phyloP scores from a whole-genome alignment of 768 basidiomycete species.

The Tylopilus balloui region DNA sequence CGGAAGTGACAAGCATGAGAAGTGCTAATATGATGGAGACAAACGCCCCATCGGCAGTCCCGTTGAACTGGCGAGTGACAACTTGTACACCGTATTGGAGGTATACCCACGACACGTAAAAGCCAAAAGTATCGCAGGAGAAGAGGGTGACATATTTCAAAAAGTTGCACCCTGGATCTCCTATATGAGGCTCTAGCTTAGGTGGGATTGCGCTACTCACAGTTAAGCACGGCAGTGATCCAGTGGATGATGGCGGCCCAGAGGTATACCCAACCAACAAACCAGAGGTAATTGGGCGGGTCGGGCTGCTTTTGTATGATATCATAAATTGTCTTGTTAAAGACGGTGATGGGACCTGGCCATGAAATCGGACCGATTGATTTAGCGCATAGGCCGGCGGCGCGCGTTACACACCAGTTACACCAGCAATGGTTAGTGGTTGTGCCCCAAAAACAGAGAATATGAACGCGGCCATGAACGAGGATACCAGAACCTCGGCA shows the following conservation, averaged over 20 bases:
- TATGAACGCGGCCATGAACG: constrained; percentile 86
- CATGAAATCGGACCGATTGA: neutral
- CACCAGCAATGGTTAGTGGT: constrained; percentile 87
- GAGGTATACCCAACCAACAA: constrained; percentile 89
- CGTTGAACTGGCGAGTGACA: constrained; percentile 62
- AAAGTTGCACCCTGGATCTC: constrained; percentile 65
- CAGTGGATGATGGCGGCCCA: constrained; percentile 88
- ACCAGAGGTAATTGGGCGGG: constrained; percentile 74
- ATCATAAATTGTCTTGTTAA: constrained; percentile 85
- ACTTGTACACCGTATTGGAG: constrained; percentile 88
- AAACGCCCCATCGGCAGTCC: constrained; percentile 43
- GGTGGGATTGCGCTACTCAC: constrained; percentile 35
- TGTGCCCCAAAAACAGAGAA: constrained; percentile 88
- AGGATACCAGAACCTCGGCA: constrained; percentile 74
- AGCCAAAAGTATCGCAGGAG: constrained; percentile 89
- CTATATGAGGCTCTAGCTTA: neutral
- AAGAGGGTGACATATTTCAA: constrained; percentile 85
- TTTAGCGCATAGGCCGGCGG: neutral
- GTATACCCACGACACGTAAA: constrained; percentile 89
- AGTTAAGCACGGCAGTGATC: constrained; percentile 75
- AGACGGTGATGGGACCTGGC: constrained; percentile 83
- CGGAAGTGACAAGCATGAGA: constrained; percentile 70
- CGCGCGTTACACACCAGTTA: constrained; percentile 53
- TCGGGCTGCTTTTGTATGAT: constrained; percentile 56
- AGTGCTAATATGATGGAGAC: constrained; percentile 72